phyloP scores from a whole-genome alignment of 2,329 filamentous ascomycete genomes.

The Pezicula neosporulosa region DNA sequence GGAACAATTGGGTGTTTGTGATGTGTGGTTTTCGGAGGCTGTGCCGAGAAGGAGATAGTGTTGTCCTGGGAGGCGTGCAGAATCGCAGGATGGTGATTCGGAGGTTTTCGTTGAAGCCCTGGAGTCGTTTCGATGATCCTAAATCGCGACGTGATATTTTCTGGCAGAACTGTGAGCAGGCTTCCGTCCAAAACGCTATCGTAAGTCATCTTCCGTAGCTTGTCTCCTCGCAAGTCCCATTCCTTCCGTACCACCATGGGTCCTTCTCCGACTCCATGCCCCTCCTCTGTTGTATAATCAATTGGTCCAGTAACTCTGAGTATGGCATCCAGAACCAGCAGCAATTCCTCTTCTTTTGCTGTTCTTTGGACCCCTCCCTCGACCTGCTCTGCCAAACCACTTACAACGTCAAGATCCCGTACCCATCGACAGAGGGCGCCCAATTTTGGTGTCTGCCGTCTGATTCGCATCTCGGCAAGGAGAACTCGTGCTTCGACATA shows the following conservation, averaged over 20 bases:
- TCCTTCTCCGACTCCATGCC: conserved; percentile 17
- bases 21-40: conserved; percentile 47
- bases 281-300: conserved; percentile 41
- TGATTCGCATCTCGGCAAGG: conserved; percentile 66
- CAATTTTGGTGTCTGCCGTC: conserved; percentile 61
- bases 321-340: conserved; percentile 61
- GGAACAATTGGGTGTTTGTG: conserved; percentile 58
- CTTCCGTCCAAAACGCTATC: conserved; percentile 56
- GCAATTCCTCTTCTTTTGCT: conserved; percentile 48
- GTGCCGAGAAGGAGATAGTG: conserved; percentile 47
- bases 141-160: conserved; percentile 38
- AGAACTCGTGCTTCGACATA: conserved; percentile 63
- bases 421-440: conserved; percentile 72
- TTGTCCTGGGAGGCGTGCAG: conserved; percentile 59
- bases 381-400: conserved; percentile 56
- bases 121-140: conserved; percentile 59
- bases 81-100: conserved; percentile 64
- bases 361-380: conserved; percentile 37
- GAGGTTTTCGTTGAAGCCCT: conserved; percentile 59
- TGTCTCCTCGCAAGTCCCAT: conserved; percentile 53
- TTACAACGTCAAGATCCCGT: conserved; percentile 66
- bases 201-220: conserved; percentile 43
- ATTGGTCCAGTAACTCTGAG: conserved; percentile 60
- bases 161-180: conserved; percentile 41
- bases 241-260: conserved; percentile 56